Percentiles rank a stretch among this genome's conserved stretches.
Conservation (phyloP, 257 asterid species). For the Salvia hispanica region DNA sequence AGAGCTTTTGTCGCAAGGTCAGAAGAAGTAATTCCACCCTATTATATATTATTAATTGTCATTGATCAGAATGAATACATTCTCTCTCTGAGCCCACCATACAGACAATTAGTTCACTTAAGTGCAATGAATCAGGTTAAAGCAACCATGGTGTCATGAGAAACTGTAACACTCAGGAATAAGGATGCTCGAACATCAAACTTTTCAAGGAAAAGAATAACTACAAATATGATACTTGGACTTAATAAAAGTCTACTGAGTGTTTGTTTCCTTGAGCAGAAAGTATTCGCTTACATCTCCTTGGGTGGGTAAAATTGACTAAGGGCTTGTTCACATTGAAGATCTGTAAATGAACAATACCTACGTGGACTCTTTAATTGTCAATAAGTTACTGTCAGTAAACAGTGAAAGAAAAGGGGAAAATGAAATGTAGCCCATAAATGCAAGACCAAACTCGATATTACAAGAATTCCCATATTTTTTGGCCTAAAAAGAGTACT, state of each 20-base stretch:
- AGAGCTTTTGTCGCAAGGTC: constrained; percentile 96
- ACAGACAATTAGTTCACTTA: constrained; percentile 6
- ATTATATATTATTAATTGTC: constrained; percentile 26
- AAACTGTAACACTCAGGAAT: neutral
- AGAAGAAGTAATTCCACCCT: constrained; percentile 99
- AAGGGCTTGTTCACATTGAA: too few species aligned
- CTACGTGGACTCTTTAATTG: neutral
- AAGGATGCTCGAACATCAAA: neutral
- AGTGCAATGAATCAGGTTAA: neutral
- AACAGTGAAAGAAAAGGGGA: neutral
- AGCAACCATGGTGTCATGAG: neutral
- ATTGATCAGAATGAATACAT: constrained; percentile 12
- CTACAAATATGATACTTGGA: neutral
- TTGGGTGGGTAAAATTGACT: neutral
- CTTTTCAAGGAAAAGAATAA: neutral
- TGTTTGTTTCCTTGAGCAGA: neutral
- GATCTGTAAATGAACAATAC: neutral
- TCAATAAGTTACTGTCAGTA: neutral
- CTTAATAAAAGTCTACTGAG: too few species aligned
- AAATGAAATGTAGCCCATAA: constrained; percentile 16
- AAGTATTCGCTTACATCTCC: neutral
- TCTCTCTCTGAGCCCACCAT: constrained; percentile 9
- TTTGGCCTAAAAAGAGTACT: neutral
- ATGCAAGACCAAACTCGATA: neutral
- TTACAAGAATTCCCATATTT: neutral